These are phyloP conservation scores for Toxicodendron radicans DNA, from an alignment of 345 rosid species.

Conservation along the genomic window DNA sequence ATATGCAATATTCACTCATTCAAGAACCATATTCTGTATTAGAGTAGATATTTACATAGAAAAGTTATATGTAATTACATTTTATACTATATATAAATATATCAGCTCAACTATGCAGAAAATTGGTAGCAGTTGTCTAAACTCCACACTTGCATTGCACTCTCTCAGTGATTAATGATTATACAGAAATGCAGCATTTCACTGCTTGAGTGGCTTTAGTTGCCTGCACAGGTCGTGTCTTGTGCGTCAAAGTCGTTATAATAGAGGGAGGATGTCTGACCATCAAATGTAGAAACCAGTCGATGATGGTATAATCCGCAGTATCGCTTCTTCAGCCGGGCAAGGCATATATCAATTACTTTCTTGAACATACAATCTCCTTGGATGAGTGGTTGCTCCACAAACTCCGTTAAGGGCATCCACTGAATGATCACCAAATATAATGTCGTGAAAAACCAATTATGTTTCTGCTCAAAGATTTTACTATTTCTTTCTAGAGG, in stretches of 20 bases:
- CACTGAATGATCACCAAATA: constrained; percentile 44
- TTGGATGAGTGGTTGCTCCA: constrained; percentile 75
- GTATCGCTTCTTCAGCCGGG: constrained; percentile 59
- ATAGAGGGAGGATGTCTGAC: constrained; percentile 68
- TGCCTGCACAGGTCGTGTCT: constrained; percentile 39
- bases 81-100: neutral
- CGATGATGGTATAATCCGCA: constrained; percentile 77
- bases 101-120: neutral
- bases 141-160: neutral
- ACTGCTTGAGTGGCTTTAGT: constrained; percentile 22
- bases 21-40: neutral
- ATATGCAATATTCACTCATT: neutral
- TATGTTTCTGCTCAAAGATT: neutral
- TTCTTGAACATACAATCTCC: constrained; percentile 85
- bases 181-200: neutral
- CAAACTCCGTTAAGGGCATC: constrained; percentile 85
- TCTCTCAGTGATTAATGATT: neutral
- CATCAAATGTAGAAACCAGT: constrained; percentile 76
- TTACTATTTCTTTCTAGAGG: too few relatives aligned
- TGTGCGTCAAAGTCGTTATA: constrained; percentile 56
- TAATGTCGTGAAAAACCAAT: neutral
- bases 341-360: constrained; percentile 79
- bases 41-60: constrained; percentile 2
- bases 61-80: constrained; percentile 7
- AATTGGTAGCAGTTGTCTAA: neutral